Evolutionary conservation across 2,329 filamentous ascomycete genomes (phyloP), one percentile per base, ranked within the genome.

Genomic region (Aureobasidium melanogenum): DNA sequence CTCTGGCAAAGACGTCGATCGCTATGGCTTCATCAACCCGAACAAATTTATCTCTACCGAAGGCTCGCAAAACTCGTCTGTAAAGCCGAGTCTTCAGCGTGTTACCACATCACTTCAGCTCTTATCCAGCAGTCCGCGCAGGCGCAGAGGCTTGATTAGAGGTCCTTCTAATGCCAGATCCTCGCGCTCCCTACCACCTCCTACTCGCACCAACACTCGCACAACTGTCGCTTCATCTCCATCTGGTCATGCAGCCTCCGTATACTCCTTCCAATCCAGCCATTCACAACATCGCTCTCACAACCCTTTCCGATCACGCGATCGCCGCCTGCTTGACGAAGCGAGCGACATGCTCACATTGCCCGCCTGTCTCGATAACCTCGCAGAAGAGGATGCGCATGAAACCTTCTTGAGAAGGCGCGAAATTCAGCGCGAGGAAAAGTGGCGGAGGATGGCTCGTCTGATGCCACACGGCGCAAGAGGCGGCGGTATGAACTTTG

Each of bases 381-480:
- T 81, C 30, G 70, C 71, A 9, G 74, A 79, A 57, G 65, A 75
- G 54, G 73, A 79, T 63, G 74, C 75, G 39, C 72, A 74, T 26
- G 77, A 78, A n/a, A 76, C 75, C 44, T 74, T 75, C 7, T 76
- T 79, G 64, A 82, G 79, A 66, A 79, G 79, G 61, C 84, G 84
- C 64, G 84, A 87, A 69, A 82, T 83, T 73, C 72, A 79, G 59
- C 77, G 84, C 34, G 84, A 86, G 66, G 82, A 85, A 62, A 87
- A 87, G 67, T 88, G 85, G 85, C 80, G 81, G 22, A 84, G 81
- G 68, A 88, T 88, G 85, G 85, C 84, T 12, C 75, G 75, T 39
- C 67, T 75, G 19, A 69, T 73, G 8, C 77, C 75, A 8, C 73
- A 55, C 74, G 74, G 62, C n/a, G 44, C 54, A 9, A 74, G 70